Conservation (phyloP, 768 basidiomycete species). For the Tricholoma saponaceum region DNA sequence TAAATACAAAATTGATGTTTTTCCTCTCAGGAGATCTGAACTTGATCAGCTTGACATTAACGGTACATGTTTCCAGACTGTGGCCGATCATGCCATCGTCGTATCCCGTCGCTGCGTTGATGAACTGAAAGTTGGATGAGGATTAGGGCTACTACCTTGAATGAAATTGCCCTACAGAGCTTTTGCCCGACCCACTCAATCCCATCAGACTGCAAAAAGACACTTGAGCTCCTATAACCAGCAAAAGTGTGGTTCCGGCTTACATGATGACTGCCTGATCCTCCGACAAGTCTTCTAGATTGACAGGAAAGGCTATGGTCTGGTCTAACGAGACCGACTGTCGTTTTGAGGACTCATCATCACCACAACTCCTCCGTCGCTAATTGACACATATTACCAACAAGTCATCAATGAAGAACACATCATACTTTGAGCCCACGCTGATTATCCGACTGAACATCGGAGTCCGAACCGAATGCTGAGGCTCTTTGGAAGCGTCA, state of each 20-base stretch:
- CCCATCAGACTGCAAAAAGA: neutral
- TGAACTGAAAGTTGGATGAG: neutral
- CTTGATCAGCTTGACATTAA: neutral
- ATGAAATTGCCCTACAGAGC: neutral
- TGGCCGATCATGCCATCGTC: neutral
- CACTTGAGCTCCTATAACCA: neutral
- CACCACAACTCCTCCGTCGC: neutral
- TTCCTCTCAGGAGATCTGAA: neutral
- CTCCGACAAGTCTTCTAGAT: neutral
- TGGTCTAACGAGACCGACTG: neutral
- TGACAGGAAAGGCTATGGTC: neutral
- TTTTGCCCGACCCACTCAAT: neutral
- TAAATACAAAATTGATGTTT: neutral
- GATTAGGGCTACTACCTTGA: neutral
- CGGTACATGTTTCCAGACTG: neutral
- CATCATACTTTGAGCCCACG: neutral
- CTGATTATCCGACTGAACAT: neutral
- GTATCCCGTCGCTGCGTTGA: neutral
- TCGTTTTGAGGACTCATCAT: neutral
- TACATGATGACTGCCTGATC: neutral
- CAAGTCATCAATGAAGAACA: neutral
- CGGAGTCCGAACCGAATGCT: too few relatives aligned
- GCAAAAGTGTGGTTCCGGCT: neutral
- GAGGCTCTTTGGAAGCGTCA: neutral
- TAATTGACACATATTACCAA: neutral